These are phyloP conservation scores for Colletotrichum tropicale DNA, from an alignment of 2,329 filamentous ascomycete species.

Conservation along the genomic window DNA sequence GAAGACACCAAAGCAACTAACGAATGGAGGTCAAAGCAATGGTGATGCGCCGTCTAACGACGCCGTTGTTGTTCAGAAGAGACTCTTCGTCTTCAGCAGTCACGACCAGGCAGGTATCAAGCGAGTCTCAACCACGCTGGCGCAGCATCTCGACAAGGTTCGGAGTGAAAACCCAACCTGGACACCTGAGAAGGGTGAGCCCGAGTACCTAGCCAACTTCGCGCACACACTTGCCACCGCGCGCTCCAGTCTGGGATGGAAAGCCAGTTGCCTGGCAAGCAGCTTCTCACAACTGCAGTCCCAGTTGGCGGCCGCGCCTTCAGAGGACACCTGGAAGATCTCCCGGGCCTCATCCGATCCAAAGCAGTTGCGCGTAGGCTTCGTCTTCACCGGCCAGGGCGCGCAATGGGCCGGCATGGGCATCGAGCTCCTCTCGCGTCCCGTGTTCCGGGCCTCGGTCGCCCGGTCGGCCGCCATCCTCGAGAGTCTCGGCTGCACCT, in stretches of 20 bases:
- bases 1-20: neutral
- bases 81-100: slow-evolving; percentile 1
- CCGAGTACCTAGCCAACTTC: neutral
- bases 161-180: neutral
- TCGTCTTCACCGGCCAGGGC: slow-evolving; percentile 24
- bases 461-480: slow-evolving; percentile 25
- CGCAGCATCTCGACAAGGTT: neutral
- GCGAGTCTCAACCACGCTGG: neutral
- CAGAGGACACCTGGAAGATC: neutral
- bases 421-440: neutral
- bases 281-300: neutral
- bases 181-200: neutral
- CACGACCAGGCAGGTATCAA: neutral
- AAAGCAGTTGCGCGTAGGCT: neutral
- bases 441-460: slow-evolving; percentile 16
- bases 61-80: neutral
- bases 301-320: neutral
- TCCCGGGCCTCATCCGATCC: neutral
- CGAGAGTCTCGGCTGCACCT: neutral
- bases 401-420: slow-evolving; percentile 24
- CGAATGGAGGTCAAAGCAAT: neutral
- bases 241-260: neutral
- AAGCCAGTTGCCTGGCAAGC: neutral
- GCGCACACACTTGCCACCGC: neutral
- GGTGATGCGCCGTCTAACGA: neutral